These are phyloP conservation scores for Botrytis porri DNA, from an alignment of 2,329 filamentous ascomycete species.

Conservation along the genomic window DNA sequence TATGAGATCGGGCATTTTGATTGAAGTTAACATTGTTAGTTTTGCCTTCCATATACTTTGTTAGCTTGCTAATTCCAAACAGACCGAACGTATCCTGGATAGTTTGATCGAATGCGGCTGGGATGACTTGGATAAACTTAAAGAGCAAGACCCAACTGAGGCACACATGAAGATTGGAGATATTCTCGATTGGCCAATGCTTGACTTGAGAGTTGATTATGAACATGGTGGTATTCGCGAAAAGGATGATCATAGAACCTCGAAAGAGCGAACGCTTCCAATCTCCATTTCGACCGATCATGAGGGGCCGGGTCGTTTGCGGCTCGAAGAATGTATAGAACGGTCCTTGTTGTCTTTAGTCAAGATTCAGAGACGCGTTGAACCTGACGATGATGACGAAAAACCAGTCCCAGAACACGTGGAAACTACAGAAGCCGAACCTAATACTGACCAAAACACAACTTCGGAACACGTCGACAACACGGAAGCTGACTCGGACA, in stretches of 20 bases:
- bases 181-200: conserved; percentile 78
- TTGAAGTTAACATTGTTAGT: conserved; percentile 77
- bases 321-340: conserved; percentile 86
- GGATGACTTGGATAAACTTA: conserved; percentile 71
- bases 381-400: conserved; percentile 41
- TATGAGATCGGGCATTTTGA: conserved; percentile 77
- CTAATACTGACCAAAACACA: conserved; percentile 25
- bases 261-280: conserved; percentile 87
- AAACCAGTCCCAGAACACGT: conserved; percentile 29
- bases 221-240: conserved; percentile 87
- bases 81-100: conserved; percentile 82
- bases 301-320: conserved; percentile 50
- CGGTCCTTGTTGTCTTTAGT: conserved; percentile 87
- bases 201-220: conserved; percentile 90
- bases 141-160: conserved; percentile 93
- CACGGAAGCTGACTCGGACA: conserved; percentile 27
- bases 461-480: conserved; percentile 30
- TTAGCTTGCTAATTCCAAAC: conserved; percentile 25
- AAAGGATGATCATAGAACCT: conserved; percentile 87
- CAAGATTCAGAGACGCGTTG: conserved; percentile 76
- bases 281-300: conserved; percentile 80
- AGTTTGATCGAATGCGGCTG: conserved; percentile 83
- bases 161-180: conserved; percentile 94
- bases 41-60: not conserved
- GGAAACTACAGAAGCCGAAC: conserved; percentile 25